Evolutionary conservation across 148 eudicot genomes (phyloP).

Genomic region (Agrostemma githago): DNA sequence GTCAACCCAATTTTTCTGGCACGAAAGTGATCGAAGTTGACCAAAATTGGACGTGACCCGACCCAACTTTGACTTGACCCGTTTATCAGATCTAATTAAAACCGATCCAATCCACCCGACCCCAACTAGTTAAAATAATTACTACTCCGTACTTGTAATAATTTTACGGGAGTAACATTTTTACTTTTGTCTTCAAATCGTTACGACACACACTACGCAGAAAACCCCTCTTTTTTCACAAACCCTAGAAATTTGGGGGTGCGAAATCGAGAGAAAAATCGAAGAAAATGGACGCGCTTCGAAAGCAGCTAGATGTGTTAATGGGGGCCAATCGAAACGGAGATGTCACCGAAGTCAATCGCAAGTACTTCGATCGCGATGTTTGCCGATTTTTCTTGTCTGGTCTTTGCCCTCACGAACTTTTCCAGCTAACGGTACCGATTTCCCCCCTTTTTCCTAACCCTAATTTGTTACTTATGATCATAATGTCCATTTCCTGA

Average conservation of each 20-base stretch:
- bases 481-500: background rate
- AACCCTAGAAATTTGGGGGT: background rate
- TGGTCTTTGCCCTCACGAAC: conserved; percentile 98
- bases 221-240: background rate
- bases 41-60: too few species aligned
- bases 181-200: background rate
- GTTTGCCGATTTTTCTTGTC: conserved; percentile 86
- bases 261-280: background rate
- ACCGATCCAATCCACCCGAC: too few species aligned
- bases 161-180: too few species aligned
- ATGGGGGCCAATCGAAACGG: conserved; percentile 99
- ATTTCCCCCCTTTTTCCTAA: background rate
- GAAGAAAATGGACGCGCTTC: conserved; percentile 66
- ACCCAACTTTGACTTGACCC: too few species aligned
- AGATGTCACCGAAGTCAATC: conserved; percentile 70
- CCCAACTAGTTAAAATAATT: too few species aligned
- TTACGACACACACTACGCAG: too few species aligned
- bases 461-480: conserved; percentile 6
- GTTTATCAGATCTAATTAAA: too few species aligned
- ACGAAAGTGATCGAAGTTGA: too few species aligned
- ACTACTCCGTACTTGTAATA: too few species aligned
- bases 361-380: conserved; percentile 94
- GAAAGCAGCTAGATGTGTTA: conserved; percentile 90
- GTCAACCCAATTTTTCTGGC: too few species aligned
- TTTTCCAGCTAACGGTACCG: conserved; percentile 84